Evolutionary conservation across 2,329 filamentous ascomycete species (phyloP).

Genomic region (Colletotrichum melonis): DNA sequence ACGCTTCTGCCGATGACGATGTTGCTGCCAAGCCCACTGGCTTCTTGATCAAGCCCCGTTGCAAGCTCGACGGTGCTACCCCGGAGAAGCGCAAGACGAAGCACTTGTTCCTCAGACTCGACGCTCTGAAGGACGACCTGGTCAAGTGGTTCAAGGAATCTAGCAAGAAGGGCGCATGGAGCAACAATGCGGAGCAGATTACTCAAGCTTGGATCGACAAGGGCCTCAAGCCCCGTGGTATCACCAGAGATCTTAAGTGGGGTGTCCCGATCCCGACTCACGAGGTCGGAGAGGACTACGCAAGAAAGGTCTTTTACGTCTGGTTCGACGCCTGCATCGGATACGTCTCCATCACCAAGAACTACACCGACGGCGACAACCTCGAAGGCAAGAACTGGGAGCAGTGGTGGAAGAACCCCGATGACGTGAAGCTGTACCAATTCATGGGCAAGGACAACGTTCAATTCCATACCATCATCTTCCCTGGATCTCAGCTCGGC

Average conservation of each 20-base stretch:
- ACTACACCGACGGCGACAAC: slow-evolving; percentile 74
- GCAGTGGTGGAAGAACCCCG: slow-evolving; percentile 92
- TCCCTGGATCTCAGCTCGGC: slow-evolving; percentile 87
- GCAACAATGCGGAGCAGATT: slow-evolving; percentile 78
- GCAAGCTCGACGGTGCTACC: slow-evolving; percentile 88
- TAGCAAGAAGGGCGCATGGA: slow-evolving; percentile 81
- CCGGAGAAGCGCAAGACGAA: slow-evolving; percentile 86
- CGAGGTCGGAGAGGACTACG: slow-evolving; percentile 63
- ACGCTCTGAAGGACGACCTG: slow-evolving; percentile 82
- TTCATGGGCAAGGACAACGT: slow-evolving; percentile 84
- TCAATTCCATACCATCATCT: slow-evolving; percentile 90
- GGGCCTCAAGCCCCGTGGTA: slow-evolving; percentile 86
- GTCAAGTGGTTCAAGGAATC: slow-evolving; percentile 81
- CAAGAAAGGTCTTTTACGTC: slow-evolving; percentile 85
- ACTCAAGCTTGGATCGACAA: slow-evolving; percentile 85
- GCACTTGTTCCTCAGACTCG: slow-evolving; percentile 89
- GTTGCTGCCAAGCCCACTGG: slow-evolving; percentile 49
- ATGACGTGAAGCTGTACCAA: slow-evolving; percentile 90
- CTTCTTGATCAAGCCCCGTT: slow-evolving; percentile 82
- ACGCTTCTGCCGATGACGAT: slow-evolving; percentile 40
- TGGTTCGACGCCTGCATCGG: slow-evolving; percentile 51
- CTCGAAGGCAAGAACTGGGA: slow-evolving; percentile 77
- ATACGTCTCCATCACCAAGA: slow-evolving; percentile 94
- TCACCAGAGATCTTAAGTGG: slow-evolving; percentile 94
- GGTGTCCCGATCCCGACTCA: slow-evolving; percentile 71